phyloP scores from a whole-genome alignment of 257 asterid genomes.

The Nyctanthes arbortristis region DNA sequence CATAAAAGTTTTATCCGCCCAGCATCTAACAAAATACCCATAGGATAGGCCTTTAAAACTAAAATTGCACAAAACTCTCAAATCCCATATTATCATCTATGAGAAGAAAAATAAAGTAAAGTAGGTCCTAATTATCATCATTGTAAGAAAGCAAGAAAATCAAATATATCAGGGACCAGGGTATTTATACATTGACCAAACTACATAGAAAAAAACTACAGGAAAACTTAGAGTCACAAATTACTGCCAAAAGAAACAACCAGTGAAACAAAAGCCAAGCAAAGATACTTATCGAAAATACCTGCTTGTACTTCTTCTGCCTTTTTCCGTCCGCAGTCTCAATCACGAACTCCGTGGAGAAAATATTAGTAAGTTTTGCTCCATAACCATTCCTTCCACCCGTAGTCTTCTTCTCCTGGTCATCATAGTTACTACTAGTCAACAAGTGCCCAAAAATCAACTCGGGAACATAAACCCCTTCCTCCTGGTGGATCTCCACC shows the following conservation, averaged over 20 bases:
- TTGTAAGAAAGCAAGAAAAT: not conserved
- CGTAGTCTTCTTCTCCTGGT: slow-evolving; percentile 84
- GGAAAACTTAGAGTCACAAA: not conserved
- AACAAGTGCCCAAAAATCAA: slow-evolving; percentile 95
- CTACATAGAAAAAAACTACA: not conserved
- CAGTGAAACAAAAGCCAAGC: not conserved
- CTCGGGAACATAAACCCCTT: slow-evolving; percentile 94
- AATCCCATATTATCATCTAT: not conserved
- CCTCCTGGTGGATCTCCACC: slow-evolving; percentile 94
- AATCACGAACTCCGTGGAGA: slow-evolving; percentile 81
- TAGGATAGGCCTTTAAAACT: too few species aligned
- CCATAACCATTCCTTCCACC: slow-evolving; percentile 99
- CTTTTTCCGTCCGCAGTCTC: slow-evolving; percentile 94
- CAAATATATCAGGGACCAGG: not conserved
- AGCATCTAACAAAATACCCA: too few species aligned
- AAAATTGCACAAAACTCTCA: too few species aligned
- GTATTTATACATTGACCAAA: not conserved
- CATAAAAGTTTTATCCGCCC: too few species aligned
- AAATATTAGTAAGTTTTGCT: slow-evolving; percentile 90
- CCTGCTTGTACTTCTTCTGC: slow-evolving; percentile 92
- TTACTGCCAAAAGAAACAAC: not conserved
- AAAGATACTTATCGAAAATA: slow-evolving; percentile 7
- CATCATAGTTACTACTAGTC: slow-evolving; percentile 96
- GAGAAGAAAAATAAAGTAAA: not conserved
- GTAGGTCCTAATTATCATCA: not conserved